These are phyloP conservation scores for Penicillium psychrosexuale DNA, from an alignment of 2,329 filamentous ascomycete genomes.

Conservation along the genomic window DNA sequence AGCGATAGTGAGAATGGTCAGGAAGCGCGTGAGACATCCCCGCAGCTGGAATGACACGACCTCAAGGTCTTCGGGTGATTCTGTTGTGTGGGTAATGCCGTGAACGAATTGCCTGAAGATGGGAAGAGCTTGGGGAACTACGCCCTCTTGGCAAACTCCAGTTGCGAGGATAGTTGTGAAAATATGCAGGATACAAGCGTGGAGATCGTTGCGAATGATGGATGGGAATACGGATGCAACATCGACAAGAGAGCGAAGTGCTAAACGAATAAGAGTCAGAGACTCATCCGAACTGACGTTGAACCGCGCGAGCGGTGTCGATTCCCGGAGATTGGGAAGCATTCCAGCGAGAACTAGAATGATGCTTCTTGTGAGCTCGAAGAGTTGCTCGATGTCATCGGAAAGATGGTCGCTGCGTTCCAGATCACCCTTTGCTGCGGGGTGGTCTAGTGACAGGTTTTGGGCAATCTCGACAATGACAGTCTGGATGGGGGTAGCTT, in stretches of 20 bases:
- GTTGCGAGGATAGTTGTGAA: slow-evolving; percentile 91
- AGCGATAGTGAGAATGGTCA: slow-evolving; percentile 61
- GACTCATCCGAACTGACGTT: slow-evolving; percentile 80
- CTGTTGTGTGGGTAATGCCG: slow-evolving; percentile 57
- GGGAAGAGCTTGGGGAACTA: slow-evolving; percentile 84
- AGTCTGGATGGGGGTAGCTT: slow-evolving; percentile 80
- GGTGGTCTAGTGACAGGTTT: slow-evolving; percentile 85
- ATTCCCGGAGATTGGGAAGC: slow-evolving; percentile 65
- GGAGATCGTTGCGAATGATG: slow-evolving; percentile 93
- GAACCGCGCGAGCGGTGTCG: slow-evolving; percentile 63
- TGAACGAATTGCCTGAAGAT: slow-evolving; percentile 88
- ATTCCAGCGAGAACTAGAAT: slow-evolving; percentile 86
- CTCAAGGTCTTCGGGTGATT: slow-evolving; percentile 36
- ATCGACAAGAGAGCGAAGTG: slow-evolving; percentile 85
- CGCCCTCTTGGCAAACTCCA: slow-evolving; percentile 77
- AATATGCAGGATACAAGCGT: slow-evolving; percentile 95
- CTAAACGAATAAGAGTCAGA: slow-evolving; percentile 71
- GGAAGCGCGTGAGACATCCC: slow-evolving; percentile 76
- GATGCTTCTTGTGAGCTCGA: slow-evolving; percentile 93
- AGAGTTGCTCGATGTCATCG: slow-evolving; percentile 96
- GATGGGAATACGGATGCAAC: slow-evolving; percentile 93
- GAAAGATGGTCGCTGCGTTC: slow-evolving; percentile 73
- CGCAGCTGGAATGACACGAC: slow-evolving; percentile 69
- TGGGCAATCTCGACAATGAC: slow-evolving; percentile 94
- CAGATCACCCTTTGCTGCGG: slow-evolving; percentile 71